Base-by-base conservation (phyloP, 2,329 filamentous ascomycete species). In the Botrytis aclada region DNA sequence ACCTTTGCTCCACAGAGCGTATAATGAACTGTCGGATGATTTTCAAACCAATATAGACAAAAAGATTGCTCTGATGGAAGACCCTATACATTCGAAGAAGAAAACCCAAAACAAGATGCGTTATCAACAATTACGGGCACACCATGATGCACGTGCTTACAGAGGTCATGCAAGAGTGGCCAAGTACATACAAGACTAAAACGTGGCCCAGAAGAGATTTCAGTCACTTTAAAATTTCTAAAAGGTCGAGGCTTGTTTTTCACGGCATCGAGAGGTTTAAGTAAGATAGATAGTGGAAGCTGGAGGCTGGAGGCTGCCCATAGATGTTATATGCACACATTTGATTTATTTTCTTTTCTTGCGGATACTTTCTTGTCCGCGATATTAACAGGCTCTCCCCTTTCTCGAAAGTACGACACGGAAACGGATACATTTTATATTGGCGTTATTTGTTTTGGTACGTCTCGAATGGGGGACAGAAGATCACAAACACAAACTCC, bases 1-100 rank as follows among this genome's bases (percentile, higher is more conserved):
- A 74, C 74, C 25, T 73, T 63, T 34, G 62, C 62, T 47, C 72
- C 67, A 29, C 72, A 73, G 34, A 73, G 72, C 29, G 72, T 73
- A 47, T 73, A 71, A 64, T 73, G 62, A 72, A 6, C 18, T n/a
- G 20, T 32, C 62, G 58, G 22, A 32, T n/a, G 12, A 70, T 62
- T 39, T 18, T 20, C 32, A 63, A 14, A 8, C 58, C 41, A 63
- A 70, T 37, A 41, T 63, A 63, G 41, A 63, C 10, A 41, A 63
- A 43, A 51, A 22, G 32, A 25, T 51, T 63, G 29, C 25, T 32
- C 37, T 32, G 69, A 22, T 34, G 18, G 34, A 64, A 47, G 32
- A 20, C 16, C 64, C 32, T 64, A 72, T 67, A 60, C 20, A 47
- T 41, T 41, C 29, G 20, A 43, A 67, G 41, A 51, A 45, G n/a